Base-by-base conservation (phyloP, 2,329 filamentous ascomycete genomes). In the Colletotrichum sublineola region DNA sequence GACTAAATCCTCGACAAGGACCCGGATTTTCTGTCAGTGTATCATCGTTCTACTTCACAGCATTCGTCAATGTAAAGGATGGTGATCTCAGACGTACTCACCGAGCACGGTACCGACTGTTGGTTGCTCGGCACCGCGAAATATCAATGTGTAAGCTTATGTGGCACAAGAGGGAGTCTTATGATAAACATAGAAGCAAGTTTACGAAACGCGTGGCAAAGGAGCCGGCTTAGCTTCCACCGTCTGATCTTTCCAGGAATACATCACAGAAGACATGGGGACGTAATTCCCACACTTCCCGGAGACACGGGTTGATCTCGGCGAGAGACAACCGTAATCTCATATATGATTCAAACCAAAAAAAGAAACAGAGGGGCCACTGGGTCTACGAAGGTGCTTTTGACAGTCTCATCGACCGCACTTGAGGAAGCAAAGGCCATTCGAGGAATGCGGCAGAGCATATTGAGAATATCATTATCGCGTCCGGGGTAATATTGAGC, bases 241-340 rank as follows among this genome's bases (percentile, higher is more conserved):
- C 66, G 42, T 72, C 69, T n/a, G 53, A 69, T 60, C 57, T 58
- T 2, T 2, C 15, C 24, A 55, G 29, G 29, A 40, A 31, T 14
- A 40, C 5, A 2, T n/a, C 12, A 14, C 29, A 31, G 48, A 48
- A 24, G 11, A 9, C 12, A 44, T 18, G n/a, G 31, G 12, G 2
- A 9, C 4, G 5, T 31, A 5, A 4, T 9, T 6, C 15, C 44
- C 8, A 38, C 18, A 6, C 2, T 50, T n/a, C 20, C 11, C 12
- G 12, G 40, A 53, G 36, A n/a, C 38, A 14, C 20, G 3, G 9
- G 36, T n/a, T n/a, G 5, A 38, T 5, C 3, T 48, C 20, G 50
- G 40, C 15, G 6, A 48, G 58, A 63, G 64, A 53, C n/a, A 71
- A 42, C 50, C 57, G 52, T n/a, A 8, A 62, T 46, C 46, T 58